Base-by-base conservation (phyloP, 148 eudicot genomes). In the Camellia granthamiana region DNA sequence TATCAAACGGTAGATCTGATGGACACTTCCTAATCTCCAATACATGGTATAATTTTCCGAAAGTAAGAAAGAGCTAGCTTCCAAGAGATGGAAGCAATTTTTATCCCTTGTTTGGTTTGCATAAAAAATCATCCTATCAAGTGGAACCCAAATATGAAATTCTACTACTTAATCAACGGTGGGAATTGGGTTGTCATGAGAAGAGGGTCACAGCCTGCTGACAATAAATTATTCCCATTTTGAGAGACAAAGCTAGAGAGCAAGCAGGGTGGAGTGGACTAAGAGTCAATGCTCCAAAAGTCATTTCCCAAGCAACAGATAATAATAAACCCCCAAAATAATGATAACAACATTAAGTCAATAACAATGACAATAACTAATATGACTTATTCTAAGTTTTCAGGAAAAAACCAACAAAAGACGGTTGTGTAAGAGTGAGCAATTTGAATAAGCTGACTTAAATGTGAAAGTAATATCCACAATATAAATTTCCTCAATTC, bases 241-340 rank as follows among this genome's bases (percentile, higher is more conserved):
- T 42, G 21, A 70, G 56, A 70, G 19, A 47, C 5, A 47, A 47
- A 70, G 55, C 38, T 14, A 70, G 56, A 70, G 56, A 70, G 30
- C 8, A 70, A 18, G 18, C 55, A 44, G 74, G 54, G 43, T 46
- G 56, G 74, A 47, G 56, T 4, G 52, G 73, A 69, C 10, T 46
- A n/a, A 19, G 74, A 70, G 74, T 47, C 74, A 70, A 70, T 47
- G 56, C 56, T 70, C 30, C 19, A 46, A 70, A 70, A 18, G 56
- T 42, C 74, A 66, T 66, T 16, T 66, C 41, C 70, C 13, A 11
- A 66, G 70, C 46, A 66, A 38, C 70, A 66, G 70, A 66, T 23
- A 23, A 23, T 23, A 23, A 6, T 66, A 41, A 66, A 38, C 70
- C 10, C 23, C 5, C 46, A 38, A 66, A 23, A 13, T 56, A 16